A percentile compares a stretch with the other conserved stretches of the same genome.
Evolutionary conservation across 345 rosid genomes (phyloP).

Genomic region (Citrus hindsii): DNA sequence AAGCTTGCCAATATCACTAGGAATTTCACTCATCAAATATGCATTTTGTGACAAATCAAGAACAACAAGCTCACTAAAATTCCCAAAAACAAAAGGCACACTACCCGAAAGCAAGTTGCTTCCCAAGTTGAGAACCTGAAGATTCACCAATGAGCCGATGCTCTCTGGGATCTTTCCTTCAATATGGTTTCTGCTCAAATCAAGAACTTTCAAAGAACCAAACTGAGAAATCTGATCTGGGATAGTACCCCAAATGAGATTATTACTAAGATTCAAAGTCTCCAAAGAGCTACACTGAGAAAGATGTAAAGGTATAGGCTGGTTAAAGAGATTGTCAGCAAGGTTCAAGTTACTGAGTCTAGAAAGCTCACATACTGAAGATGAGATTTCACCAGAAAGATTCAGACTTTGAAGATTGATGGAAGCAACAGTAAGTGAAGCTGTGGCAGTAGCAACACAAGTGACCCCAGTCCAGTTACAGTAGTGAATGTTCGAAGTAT

Average conservation of each 20-base stretch:
- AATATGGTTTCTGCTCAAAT: slow-evolving; percentile 64
- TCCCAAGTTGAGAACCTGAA: slow-evolving; percentile 66
- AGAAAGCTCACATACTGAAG: slow-evolving; percentile 63
- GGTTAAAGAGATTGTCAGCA: slow-evolving; percentile 73
- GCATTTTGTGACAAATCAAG: slow-evolving; percentile 84
- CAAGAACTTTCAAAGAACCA: slow-evolving; percentile 51
- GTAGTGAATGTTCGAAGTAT: slow-evolving; percentile 44
- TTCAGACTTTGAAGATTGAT: slow-evolving; percentile 71
- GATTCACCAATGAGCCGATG: slow-evolving; percentile 54
- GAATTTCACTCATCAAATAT: slow-evolving; percentile 63
- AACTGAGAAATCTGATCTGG: slow-evolving; percentile 77
- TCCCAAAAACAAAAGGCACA: slow-evolving; percentile 64
- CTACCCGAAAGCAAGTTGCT: slow-evolving; percentile 71
- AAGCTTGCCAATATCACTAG: slow-evolving; percentile 64
- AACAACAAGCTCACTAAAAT: slow-evolving; percentile 61
- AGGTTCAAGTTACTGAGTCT: slow-evolving; percentile 66
- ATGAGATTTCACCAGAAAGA: slow-evolving; percentile 86
- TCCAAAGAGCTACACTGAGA: slow-evolving; percentile 65
- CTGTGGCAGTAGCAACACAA: slow-evolving; percentile 44
- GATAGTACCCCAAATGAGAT: slow-evolving; percentile 75
- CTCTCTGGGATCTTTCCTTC: slow-evolving; percentile 80
- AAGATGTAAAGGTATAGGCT: slow-evolving; percentile 79
- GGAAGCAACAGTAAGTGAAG: slow-evolving; percentile 56
- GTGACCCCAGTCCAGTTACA: slow-evolving; percentile 92
- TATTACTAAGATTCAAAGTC: slow-evolving; percentile 63